These are phyloP conservation scores for Pyrrhoderma lamaoense DNA, from an alignment of 1,284 basidiomycete genomes.

Conservation along the genomic window DNA sequence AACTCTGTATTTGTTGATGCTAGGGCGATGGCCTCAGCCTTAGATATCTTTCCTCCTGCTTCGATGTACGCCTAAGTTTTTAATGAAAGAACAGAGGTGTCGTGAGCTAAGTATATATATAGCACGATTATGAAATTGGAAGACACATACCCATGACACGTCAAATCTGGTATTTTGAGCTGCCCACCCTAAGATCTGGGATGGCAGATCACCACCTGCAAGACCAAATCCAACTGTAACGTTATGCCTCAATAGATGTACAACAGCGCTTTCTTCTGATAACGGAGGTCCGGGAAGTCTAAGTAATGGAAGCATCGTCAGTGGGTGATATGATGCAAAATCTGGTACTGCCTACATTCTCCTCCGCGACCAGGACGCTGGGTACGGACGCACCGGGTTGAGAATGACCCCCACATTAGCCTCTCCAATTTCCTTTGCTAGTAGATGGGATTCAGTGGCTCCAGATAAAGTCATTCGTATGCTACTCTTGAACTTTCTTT, in stretches of 20 bases:
- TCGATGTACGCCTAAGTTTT: constrained; percentile 11
- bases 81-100: background rate
- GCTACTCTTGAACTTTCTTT: constrained; percentile 45
- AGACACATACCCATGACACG: constrained; percentile 33
- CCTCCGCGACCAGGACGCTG: constrained; percentile 59
- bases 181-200: constrained; percentile 8
- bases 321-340: background rate
- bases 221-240: constrained; percentile 44
- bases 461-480: constrained; percentile 65
- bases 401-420: constrained; percentile 70
- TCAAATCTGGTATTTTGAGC: constrained; percentile 39
- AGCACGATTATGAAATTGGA: constrained; percentile 1
- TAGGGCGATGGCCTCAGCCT: constrained; percentile 33
- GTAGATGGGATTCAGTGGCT: constrained; percentile 65
- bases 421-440: constrained; percentile 67
- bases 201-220: constrained; percentile 33
- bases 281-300: constrained; percentile 41
- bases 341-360: constrained; percentile 41
- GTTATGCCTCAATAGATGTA: constrained; percentile 30
- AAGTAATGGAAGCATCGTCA: background rate
- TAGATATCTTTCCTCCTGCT: constrained; percentile 26
- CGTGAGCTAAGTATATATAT: background rate
- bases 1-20: constrained; percentile 37
- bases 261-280: constrained; percentile 31
- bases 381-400: constrained; percentile 51